Evolutionary conservation across 352 stramenopile genomes (phyloP).

Genomic region (Globisporangium paroecandrum): DNA sequence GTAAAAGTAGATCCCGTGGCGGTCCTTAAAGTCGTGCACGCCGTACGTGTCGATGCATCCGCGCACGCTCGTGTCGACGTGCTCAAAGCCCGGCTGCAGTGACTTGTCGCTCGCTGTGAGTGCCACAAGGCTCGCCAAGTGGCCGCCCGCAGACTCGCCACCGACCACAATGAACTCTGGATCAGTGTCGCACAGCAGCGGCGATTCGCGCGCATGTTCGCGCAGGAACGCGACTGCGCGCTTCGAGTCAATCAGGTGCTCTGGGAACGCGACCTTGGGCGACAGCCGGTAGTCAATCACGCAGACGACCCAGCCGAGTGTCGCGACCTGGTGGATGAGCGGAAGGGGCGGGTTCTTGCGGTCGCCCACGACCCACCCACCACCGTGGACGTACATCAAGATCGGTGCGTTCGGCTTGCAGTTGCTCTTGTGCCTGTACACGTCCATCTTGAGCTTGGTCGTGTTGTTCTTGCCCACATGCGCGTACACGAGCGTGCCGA

Average conservation of each 20-base stretch:
- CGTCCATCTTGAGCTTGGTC: slow-evolving; percentile 54
- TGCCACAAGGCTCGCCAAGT: slow-evolving; percentile 65
- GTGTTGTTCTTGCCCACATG: slow-evolving; percentile 55
- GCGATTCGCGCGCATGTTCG: slow-evolving; percentile 19
- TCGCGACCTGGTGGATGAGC: slow-evolving; percentile 54
- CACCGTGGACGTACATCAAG: slow-evolving; percentile 67
- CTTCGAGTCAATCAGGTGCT: slow-evolving; percentile 62
- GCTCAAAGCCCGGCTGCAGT: slow-evolving; percentile 73
- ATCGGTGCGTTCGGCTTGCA: slow-evolving; percentile 47
- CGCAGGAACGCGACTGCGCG: slow-evolving; percentile 57
- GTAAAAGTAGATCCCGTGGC: slow-evolving; percentile 51
- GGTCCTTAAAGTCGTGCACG: slow-evolving; percentile 74
- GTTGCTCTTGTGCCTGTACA: slow-evolving; percentile 42
- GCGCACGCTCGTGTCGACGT: slow-evolving; percentile 69
- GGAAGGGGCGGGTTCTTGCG: slow-evolving; percentile 41
- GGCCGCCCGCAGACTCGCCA: slow-evolving; percentile 62
- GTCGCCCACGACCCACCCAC: slow-evolving; percentile 61
- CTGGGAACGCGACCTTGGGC: slow-evolving; percentile 53
- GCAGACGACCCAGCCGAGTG: slow-evolving; percentile 59
- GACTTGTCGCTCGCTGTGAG: slow-evolving; percentile 60
- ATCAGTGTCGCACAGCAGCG: slow-evolving; percentile 32
- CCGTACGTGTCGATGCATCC: slow-evolving; percentile 74
- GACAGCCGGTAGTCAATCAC: slow-evolving; percentile 71
- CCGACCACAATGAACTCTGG: slow-evolving; percentile 56
- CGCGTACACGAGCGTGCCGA: slow-evolving; percentile 43